Percentiles rank a stretch among this genome's conserved stretches.
Conservation (phyloP, 805 yeast species). For the Starmerella kuoi region DNA sequence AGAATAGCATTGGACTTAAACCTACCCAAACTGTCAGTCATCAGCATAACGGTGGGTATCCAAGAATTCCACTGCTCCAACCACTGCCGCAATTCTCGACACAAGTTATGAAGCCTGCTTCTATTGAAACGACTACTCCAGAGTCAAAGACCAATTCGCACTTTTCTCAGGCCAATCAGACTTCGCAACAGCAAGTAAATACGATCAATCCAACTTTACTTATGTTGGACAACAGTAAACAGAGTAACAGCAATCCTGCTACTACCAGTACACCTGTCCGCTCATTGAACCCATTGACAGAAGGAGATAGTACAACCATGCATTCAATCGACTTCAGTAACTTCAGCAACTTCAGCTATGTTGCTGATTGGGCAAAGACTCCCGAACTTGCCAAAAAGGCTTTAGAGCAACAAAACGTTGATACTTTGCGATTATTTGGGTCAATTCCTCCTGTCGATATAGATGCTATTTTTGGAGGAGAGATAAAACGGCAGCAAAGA, state of each 20-base stretch:
- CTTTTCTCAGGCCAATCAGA: neutral
- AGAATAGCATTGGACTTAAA: neutral
- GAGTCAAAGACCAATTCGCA: neutral
- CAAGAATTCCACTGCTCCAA: neutral
- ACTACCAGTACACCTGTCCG: slow-evolving; percentile 6
- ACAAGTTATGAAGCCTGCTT: too few species aligned
- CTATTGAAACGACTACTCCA: neutral
- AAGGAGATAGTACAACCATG: neutral
- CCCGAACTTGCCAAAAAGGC: slow-evolving; percentile 41
- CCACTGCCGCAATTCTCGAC: neutral
- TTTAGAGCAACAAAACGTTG: slow-evolving; percentile 38
- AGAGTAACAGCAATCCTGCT: neutral
- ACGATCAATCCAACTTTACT: neutral
- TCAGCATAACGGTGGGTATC: too few species aligned
- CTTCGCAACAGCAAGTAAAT: neutral
- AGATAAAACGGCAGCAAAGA: slow-evolving; percentile 2
- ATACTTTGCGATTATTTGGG: slow-evolving; percentile 64
- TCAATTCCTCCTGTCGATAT: slow-evolving; percentile 56
- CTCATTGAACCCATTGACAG: neutral
- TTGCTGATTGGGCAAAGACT: slow-evolving; percentile 52
- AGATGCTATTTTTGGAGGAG: slow-evolving; percentile 45
- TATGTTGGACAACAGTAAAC: neutral
- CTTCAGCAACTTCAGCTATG: slow-evolving; percentile 25
- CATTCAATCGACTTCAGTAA: slow-evolving; percentile 12
- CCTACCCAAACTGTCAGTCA: too few species aligned